Conservation (phyloP, 176 grass and related monocot genomes). For the Avena sativa region DNA sequence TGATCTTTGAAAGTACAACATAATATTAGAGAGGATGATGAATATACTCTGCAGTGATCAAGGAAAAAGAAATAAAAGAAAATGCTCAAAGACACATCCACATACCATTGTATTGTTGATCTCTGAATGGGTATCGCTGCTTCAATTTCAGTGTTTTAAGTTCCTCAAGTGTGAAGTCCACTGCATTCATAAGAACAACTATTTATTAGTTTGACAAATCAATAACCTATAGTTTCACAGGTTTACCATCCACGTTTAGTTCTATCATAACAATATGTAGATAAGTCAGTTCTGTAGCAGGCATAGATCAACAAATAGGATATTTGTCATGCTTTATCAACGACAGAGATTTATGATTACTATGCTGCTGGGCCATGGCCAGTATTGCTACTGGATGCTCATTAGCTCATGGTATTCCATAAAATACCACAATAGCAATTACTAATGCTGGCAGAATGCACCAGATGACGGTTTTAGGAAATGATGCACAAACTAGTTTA, state of each 20-base stretch:
- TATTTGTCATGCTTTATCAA: neutral
- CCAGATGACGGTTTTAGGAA: neutral
- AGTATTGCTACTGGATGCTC: neutral
- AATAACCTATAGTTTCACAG: conserved; percentile 19
- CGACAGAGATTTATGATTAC: neutral
- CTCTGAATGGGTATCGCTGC: conserved; percentile 74
- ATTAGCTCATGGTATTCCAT: neutral
- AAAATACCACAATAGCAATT: conserved; percentile 17
- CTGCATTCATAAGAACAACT: conserved; percentile 50
- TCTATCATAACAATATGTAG: conserved; percentile 19
- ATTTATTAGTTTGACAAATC: conserved; percentile 35
- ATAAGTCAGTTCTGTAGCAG: neutral
- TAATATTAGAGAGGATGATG: conserved; percentile 10
- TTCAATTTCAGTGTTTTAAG: conserved; percentile 78
- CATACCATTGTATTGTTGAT: conserved; percentile 79
- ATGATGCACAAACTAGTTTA: neutral
- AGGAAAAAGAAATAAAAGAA: conserved; percentile 9
- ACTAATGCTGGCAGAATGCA: conserved; percentile 5
- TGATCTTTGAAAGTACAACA: conserved; percentile 12
- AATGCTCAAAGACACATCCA: neutral
- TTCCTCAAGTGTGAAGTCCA: conserved; percentile 80
- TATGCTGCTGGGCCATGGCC: conserved; percentile 1
- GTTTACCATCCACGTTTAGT: conserved; percentile 24
- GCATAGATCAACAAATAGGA: conserved; percentile 21
- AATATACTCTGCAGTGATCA: neutral